Conservation (phyloP, 1,284 basidiomycete species). For the Melampsora americana region DNA sequence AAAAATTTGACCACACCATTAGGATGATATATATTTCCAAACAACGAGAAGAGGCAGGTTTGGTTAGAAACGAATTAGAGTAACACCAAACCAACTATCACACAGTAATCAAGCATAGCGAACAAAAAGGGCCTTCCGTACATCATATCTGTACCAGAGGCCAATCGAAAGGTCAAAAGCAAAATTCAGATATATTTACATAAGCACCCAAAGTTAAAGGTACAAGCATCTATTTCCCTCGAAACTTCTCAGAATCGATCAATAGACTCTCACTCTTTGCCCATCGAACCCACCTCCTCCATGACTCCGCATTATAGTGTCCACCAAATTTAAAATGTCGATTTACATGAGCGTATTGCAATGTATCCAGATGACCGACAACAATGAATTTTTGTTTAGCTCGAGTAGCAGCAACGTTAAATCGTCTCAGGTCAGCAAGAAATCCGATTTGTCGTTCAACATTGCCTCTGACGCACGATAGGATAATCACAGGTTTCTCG, state of each 20-base stretch:
- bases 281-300: conserved; percentile 4
- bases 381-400: conserved; percentile 11
- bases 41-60: too few species aligned
- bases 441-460: conserved; percentile 7
- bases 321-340: conserved; percentile 6
- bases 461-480: conserved; percentile 4
- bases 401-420: conserved; percentile 15
- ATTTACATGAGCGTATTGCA: not conserved
- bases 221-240: not conserved
- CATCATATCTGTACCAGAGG: too few species aligned
- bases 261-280: not conserved
- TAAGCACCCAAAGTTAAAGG: too few species aligned
- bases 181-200: too few species aligned
- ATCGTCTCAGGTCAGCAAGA: conserved; percentile 10
- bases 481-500: conserved; percentile 8
- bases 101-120: too few species aligned
- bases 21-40: too few species aligned
- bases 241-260: not conserved
- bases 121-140: too few species aligned
- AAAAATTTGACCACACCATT: too few species aligned
- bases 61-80: too few species aligned
- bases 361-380: conserved; percentile 1
- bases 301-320: not conserved
- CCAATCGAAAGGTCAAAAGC: too few species aligned
- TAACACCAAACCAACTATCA: too few species aligned